Base-by-base conservation (phyloP, 345 rosid species). In the Rubroshorea leprosula region DNA sequence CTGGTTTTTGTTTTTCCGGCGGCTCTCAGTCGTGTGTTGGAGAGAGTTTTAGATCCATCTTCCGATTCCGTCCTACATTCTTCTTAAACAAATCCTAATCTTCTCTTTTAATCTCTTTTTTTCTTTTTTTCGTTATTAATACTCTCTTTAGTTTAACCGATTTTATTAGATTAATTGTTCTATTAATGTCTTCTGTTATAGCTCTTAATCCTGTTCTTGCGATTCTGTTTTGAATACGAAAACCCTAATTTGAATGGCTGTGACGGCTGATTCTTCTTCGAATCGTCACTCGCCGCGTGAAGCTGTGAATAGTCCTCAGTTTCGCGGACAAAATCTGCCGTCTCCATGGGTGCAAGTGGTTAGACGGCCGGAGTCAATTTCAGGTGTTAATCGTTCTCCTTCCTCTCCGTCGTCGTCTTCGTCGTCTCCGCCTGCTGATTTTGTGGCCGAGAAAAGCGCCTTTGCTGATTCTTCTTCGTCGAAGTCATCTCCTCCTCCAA, bases 261-360 rank as follows among this genome's bases (percentile, higher is more conserved):
- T 64, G 72, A 73, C 79, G 35, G 81, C 78, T 5, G 78, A 74
- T 68, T 72, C 89, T 5, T 66, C 79, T 7, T 61, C 83, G 31
- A 57, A 80, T 41, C 63, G 76, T 35, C 41, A 2, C 3, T 35
- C 41, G 41, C 41, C 41, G 41, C 41, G 41, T 8, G 63, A 65
- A 52, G 69, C 54, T 19, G 57, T 60, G 13, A 70, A 57, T 22
- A 72, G 68, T 21, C 74, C 79, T 57, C 77, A 63, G 46, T 45
- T 65, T 48, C 73, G 68, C 53, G 66, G 62, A 23, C 65, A 72
- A 29, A 70, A 41, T 51, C 39, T 67, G 23, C 54, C 79, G 18
- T 75, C 79, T 8, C 78, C 77, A 0, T 76, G 81, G 83, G 68
- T 64, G 11, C 72, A 73, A 54, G 71, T 74, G 0, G 80, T 78